Evolutionary conservation across 2,329 filamentous ascomycete species (phyloP), one percentile per base, ranked within the genome.

Genomic region (Fusarium sp.): DNA sequence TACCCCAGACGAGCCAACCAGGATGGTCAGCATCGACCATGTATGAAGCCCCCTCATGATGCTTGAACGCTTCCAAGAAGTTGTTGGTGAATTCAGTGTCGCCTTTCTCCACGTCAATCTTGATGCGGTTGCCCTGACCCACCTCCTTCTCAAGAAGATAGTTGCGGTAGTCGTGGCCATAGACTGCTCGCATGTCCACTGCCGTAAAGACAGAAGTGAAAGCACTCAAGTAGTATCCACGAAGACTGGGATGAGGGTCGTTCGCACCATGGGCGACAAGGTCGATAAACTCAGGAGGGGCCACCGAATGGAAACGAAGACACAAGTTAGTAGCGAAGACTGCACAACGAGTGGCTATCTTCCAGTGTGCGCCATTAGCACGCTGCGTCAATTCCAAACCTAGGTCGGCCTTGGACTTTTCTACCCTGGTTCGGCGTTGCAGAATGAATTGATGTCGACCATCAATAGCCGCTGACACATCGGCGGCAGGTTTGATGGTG

Each of bases 1-100:
- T 93, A 55, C 92, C 92, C 96, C 96, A 99, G 1, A 97, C 94
- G 20, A 99, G 86, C 97, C 97, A 99, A 32, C 96, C 96, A 7
- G 95, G 93, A 77, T 97, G 92, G 77, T 98, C 95, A 57, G 90
- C 88, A 77, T 99, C 96, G 47, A 98, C 89, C 78, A 94, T 97
- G 78, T 97, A 97, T 68, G 97, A 90, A 1, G 93, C 90, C 34
- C 72, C 67, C 23, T 78, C 75, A 8, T 91, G 90, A 49, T 92
- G 86, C 12, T 90, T 89, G 78, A 99, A 99, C 23, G 88, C 87
- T 3, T 89, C 86, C 1, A 99, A 84, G 76, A 93, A 97, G 25
- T 90, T 87, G 57, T 90, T 80, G 0, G 96, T 99, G 86, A 93
- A 97, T 11, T 88, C 84, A 1, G 90, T 86, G 72, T 97, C 92